phyloP scores from a whole-genome alignment of 805 yeast species.

The Metschnikowia continentalis region DNA sequence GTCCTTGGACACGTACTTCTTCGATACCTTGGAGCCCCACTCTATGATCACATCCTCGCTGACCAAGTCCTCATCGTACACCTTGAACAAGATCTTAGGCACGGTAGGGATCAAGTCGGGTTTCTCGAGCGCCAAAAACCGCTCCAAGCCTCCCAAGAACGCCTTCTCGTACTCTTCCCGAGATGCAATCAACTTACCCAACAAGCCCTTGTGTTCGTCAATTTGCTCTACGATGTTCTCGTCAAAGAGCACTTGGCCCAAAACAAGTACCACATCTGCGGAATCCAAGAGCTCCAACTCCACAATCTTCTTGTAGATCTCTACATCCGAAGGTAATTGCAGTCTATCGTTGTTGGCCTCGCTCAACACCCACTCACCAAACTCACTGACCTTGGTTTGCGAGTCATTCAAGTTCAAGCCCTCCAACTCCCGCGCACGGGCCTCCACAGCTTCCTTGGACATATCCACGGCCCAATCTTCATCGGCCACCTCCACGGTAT shows the following conservation, averaged over 20 bases:
- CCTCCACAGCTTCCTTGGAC: constrained; percentile 92
- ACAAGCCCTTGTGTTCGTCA: constrained; percentile 73
- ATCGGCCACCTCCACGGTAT: constrained; percentile 65
- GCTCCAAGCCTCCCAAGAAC: constrained; percentile 92
- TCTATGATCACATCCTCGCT: constrained; percentile 75
- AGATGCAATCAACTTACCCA: constrained; percentile 67
- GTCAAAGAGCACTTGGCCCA: constrained; percentile 85
- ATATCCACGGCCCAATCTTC: constrained; percentile 98
- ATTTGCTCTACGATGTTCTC: constrained; percentile 72
- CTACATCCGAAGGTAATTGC: constrained; percentile 76
- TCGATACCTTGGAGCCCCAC: constrained; percentile 90
- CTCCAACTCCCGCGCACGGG: constrained; percentile 85
- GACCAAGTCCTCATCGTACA: constrained; percentile 79
- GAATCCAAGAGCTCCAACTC: constrained; percentile 71
- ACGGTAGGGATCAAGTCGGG: constrained; percentile 62
- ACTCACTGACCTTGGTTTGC: constrained; percentile 59
- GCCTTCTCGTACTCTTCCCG: constrained; percentile 73
- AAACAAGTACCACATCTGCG: constrained; percentile 79
- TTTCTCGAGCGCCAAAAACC: constrained; percentile 80
- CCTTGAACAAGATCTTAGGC: constrained; percentile 76
- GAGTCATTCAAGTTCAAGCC: constrained; percentile 48
- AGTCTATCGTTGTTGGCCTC: constrained; percentile 50
- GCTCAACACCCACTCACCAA: constrained; percentile 82
- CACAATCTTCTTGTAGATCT: constrained; percentile 82
- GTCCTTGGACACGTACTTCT: constrained; percentile 91